These are phyloP conservation scores for Pythium phragmiticola DNA, from an alignment of 352 stramenopile species.

Conservation along the genomic window DNA sequence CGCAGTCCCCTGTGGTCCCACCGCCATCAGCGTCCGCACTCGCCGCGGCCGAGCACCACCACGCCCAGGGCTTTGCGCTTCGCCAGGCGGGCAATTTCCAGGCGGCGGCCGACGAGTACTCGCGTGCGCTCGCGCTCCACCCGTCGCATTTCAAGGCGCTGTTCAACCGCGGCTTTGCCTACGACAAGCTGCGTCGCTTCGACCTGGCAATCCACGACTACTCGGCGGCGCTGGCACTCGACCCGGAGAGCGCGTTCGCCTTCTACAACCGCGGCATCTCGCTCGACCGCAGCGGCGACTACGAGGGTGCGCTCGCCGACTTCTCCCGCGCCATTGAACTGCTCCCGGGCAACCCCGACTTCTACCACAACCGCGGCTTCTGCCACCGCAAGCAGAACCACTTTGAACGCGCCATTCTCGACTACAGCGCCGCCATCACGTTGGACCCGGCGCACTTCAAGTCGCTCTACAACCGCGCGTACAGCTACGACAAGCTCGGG, in stretches of 20 bases:
- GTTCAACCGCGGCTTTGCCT: conserved; percentile 89
- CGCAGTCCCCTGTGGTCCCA: neutral
- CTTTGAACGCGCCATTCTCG: conserved; percentile 72
- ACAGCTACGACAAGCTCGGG: conserved; percentile 83
- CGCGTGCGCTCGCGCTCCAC: conserved; percentile 67
- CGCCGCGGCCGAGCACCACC: conserved; percentile 50
- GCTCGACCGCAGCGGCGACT: conserved; percentile 81
- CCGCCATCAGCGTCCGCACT: conserved; percentile 1
- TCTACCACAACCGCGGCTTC: conserved; percentile 85
- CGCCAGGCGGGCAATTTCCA: conserved; percentile 84
- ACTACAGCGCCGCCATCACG: conserved; percentile 74
- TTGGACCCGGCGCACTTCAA: conserved; percentile 84
- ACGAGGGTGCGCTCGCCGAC: conserved; percentile 74
- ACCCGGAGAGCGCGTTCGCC: conserved; percentile 73
- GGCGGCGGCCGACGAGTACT: conserved; percentile 76
- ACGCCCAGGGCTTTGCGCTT: conserved; percentile 63
- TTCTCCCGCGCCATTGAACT: conserved; percentile 81
- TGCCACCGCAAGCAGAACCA: conserved; percentile 81
- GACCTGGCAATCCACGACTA: conserved; percentile 80
- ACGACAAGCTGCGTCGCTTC: conserved; percentile 78
- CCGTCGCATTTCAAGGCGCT: conserved; percentile 84
- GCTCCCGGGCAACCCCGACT: conserved; percentile 72
- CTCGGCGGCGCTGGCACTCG: conserved; percentile 57
- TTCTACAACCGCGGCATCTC: conserved; percentile 87
- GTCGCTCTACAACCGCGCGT: conserved; percentile 87